Conservation (phyloP, 2,329 filamentous ascomycete genomes). For the Sporothrix variecibatus region DNA sequence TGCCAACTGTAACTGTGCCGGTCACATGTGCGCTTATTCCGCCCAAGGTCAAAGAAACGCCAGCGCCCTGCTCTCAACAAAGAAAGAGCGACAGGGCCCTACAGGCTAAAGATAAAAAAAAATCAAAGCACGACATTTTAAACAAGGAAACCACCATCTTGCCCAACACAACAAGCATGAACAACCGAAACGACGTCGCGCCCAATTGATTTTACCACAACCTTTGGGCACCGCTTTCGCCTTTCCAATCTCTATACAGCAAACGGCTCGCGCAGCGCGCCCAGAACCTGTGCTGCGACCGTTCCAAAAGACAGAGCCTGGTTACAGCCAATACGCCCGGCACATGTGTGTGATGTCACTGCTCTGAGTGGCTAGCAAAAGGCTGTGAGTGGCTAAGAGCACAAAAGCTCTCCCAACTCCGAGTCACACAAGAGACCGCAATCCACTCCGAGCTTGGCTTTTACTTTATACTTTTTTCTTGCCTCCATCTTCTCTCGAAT, state of each 20-base stretch:
- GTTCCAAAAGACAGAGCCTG: neutral
- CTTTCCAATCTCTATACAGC: neutral
- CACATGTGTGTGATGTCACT: conserved; percentile 27
- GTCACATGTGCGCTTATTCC: neutral
- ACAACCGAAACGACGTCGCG: neutral
- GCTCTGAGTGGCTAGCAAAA: conserved; percentile 24
- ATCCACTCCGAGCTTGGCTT: neutral
- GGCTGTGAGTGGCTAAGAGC: conserved; percentile 7
- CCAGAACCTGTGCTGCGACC: neutral
- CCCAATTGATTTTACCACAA: neutral
- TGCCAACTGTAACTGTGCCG: neutral
- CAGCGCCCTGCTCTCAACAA: neutral
- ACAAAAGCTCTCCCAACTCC: neutral
- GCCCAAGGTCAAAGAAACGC: neutral
- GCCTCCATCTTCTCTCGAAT: neutral
- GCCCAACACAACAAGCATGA: conserved; percentile 7
- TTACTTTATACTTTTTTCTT: neutral
- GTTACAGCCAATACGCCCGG: neutral
- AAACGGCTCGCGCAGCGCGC: neutral
- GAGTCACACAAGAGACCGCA: neutral
- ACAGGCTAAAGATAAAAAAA: neutral
- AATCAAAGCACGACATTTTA: conserved; percentile 8
- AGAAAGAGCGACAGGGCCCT: neutral
- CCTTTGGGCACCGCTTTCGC: neutral
- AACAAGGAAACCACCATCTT: neutral